Percentiles rank a stretch among this genome's conserved stretches.
phyloP scores from a whole-genome alignment of 768 basidiomycete genomes.

The Lactarius hatsudake region DNA sequence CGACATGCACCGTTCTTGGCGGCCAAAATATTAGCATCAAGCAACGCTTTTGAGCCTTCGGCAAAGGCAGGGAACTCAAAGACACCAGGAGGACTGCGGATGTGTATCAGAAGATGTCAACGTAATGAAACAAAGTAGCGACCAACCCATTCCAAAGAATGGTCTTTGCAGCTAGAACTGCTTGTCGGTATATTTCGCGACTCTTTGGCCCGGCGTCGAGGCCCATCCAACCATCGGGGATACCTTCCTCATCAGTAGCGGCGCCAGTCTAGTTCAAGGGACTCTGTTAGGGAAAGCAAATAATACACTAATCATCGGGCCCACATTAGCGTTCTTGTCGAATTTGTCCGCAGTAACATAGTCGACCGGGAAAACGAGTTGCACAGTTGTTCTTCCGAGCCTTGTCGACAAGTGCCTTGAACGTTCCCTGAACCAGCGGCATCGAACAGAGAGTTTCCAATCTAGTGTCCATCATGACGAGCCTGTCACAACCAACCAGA shows the following conservation, averaged over 20 bases:
- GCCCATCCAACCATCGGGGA: constrained; percentile 93
- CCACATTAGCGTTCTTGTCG: constrained; percentile 81
- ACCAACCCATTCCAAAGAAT: constrained; percentile 94
- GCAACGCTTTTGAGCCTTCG: constrained; percentile 75
- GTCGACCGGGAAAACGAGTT: constrained; percentile 94
- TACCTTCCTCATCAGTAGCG: constrained; percentile 82
- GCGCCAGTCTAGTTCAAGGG: constrained; percentile 50
- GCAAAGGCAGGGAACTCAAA: constrained; percentile 96
- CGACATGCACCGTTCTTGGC: constrained; percentile 81
- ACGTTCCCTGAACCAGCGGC: constrained; percentile 87
- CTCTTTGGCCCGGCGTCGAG: constrained; percentile 90
- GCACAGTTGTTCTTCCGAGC: constrained; percentile 88
- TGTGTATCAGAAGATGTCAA: constrained; percentile 2
- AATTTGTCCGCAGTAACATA: constrained; percentile 95
- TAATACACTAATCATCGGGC: constrained; percentile 26
- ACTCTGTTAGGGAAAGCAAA: not conserved
- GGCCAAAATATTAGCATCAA: constrained; percentile 84
- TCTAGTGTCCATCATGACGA: constrained; percentile 45
- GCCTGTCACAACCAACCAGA: constrained; percentile 12
- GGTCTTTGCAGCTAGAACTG: constrained; percentile 87
- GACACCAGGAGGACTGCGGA: constrained; percentile 85
- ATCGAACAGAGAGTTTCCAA: constrained; percentile 95
- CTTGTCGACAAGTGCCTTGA: constrained; percentile 75
- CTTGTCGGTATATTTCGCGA: constrained; percentile 69
- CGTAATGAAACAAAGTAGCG: not conserved